Evolutionary conservation across 163 green algal genomes (phyloP).

Genomic region (Smithsoniella earleae): DNA sequence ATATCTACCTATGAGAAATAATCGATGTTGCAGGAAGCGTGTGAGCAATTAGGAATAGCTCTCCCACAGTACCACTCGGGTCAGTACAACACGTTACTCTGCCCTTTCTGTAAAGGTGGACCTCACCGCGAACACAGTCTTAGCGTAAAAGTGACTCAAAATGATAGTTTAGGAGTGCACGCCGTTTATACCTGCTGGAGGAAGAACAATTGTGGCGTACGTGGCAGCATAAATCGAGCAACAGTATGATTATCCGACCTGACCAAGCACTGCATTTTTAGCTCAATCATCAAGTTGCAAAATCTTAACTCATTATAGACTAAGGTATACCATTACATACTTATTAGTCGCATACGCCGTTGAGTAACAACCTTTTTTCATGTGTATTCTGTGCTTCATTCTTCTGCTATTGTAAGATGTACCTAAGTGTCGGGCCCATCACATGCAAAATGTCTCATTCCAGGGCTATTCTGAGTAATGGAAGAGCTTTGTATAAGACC

Average conservation of each 20-base stretch:
- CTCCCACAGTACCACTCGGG: constrained; percentile 8
- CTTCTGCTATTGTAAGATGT: too few relatives aligned
- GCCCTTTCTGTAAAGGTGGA: constrained; percentile 21
- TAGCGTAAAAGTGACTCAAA: not conserved
- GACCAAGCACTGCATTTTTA: not conserved
- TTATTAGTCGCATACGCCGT: too few relatives aligned
- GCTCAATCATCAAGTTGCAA: too few relatives aligned
- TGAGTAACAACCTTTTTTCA: too few relatives aligned
- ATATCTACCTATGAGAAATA: too few relatives aligned
- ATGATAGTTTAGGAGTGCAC: not conserved
- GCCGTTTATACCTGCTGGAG: constrained; percentile 8
- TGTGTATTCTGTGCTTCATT: too few relatives aligned
- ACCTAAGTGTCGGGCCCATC: too few relatives aligned
- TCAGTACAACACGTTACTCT: constrained; percentile 3
- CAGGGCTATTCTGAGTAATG: too few relatives aligned
- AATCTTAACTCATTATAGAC: too few relatives aligned
- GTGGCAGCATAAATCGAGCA: not conserved
- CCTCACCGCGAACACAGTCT: not conserved
- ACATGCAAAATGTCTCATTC: too few relatives aligned
- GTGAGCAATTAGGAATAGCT: not conserved
- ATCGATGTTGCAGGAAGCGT: constrained; percentile 15
- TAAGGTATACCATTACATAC: too few relatives aligned
- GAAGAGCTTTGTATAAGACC: too few relatives aligned
- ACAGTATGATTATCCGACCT: constrained; percentile 8
- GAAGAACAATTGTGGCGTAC: not conserved